Conservation (phyloP, 148 eudicot genomes). For the Rhododendron henanense region DNA sequence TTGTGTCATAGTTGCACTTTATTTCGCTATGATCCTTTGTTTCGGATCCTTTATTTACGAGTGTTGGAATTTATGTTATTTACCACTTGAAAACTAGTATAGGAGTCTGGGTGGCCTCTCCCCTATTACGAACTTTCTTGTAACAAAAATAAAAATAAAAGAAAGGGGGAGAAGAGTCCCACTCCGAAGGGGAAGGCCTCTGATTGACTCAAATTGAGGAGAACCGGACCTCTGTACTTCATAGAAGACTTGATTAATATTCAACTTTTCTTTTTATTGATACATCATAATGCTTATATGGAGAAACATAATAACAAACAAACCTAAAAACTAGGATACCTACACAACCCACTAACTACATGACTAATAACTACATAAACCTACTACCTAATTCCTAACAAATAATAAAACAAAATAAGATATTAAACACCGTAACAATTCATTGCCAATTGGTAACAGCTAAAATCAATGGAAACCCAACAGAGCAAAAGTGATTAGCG, state of each 20-base stretch:
- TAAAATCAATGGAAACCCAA: not conserved
- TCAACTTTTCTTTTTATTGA: too few relatives aligned
- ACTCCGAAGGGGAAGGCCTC: not conserved
- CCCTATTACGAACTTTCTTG: not conserved
- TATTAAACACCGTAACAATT: not conserved
- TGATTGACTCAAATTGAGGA: not conserved
- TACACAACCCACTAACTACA: not conserved
- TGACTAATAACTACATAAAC: not conserved
- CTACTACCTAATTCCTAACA: not conserved
- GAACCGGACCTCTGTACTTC: not conserved
- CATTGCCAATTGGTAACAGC: not conserved
- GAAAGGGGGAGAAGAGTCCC: not conserved
- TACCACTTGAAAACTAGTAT: not conserved
- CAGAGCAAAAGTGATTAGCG: not conserved
- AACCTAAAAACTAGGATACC: too few relatives aligned
- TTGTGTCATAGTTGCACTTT: not conserved
- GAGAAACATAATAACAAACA: too few relatives aligned
- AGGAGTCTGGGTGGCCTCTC: not conserved
- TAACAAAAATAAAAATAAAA: not conserved
- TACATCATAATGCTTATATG: too few relatives aligned
- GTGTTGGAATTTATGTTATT: too few relatives aligned
- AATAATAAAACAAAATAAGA: not conserved
- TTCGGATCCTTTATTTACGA: too few relatives aligned
- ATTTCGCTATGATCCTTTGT: too few relatives aligned
- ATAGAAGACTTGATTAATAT: too few relatives aligned